Conservation (phyloP, 192 early-diverging fungal genomes). For the Podochytrium sp. region DNA sequence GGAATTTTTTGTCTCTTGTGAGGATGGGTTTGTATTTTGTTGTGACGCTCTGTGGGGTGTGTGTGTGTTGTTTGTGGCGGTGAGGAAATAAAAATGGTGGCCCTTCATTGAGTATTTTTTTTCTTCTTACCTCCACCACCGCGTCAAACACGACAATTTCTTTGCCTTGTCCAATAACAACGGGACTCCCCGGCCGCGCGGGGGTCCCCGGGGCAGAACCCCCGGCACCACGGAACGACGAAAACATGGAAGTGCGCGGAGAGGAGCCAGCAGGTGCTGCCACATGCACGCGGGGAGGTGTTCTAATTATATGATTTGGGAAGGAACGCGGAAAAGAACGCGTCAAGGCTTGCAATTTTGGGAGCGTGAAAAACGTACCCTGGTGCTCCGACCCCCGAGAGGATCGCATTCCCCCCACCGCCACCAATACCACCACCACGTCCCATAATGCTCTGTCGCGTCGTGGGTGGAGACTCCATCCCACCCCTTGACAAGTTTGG, state of each 20-base stretch:
- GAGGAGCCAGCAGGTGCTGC: no score
- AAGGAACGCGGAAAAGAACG: no score
- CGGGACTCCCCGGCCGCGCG: conserved; percentile 24
- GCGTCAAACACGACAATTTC: conserved; percentile 41
- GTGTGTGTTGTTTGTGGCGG: background rate
- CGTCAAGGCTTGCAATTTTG: no score
- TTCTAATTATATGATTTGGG: no score
- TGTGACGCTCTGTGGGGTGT: conserved; percentile 19
- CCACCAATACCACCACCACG: background rate
- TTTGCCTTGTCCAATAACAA: conserved; percentile 28
- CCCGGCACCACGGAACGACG: conserved; percentile 26
- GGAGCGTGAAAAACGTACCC: no score
- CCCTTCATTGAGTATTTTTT: background rate
- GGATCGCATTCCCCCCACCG: background rate
- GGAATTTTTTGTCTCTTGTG: conserved; percentile 78
- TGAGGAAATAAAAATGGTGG: background rate
- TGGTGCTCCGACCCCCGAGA: background rate
- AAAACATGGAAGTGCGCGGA: no score
- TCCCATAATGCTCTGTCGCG: background rate
- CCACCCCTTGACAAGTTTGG: no score
- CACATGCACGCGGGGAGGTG: background rate
- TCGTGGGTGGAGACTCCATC: background rate
- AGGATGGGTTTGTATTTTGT: conserved; percentile 82
- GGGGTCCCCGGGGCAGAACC: background rate
- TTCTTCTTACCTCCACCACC: conserved; percentile 27